A percentile compares a stretch with the other conserved stretches of the same genome.
Conservation (phyloP, 139 green algal species). For the Tetraselmis chui region DNA sequence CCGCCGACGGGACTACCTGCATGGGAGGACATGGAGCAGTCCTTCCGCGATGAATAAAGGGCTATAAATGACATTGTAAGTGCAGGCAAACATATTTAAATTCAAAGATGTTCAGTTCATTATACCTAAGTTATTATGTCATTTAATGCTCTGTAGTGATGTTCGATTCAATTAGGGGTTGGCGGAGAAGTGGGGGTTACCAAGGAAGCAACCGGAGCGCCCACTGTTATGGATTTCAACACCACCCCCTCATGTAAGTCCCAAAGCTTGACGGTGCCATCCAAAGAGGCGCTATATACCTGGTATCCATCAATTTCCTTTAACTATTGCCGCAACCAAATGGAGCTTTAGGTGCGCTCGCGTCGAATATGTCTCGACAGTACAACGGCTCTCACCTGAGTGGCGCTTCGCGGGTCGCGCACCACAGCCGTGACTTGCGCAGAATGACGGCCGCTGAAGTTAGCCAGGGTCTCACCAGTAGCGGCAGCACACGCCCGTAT, state of each 20-base stretch:
- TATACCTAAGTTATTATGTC: no score
- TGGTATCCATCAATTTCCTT: no score
- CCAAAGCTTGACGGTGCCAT: constrained; percentile 54
- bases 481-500: not conserved
- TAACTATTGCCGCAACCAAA: no score
- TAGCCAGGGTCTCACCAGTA: not conserved
- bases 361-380: not conserved
- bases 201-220: constrained; percentile 33
- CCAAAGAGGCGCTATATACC: constrained; percentile 38
- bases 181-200: constrained; percentile 19
- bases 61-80: not conserved
- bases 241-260: constrained; percentile 17
- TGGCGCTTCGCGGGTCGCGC: not conserved
- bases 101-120: not conserved
- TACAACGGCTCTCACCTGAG: not conserved
- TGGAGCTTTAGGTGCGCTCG: not conserved
- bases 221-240: constrained; percentile 17
- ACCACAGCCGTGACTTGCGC: not conserved
- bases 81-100: not conserved
- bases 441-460: not conserved
- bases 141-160: no score
- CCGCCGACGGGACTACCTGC: not conserved
- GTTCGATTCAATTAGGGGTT: no score
- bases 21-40: not conserved
- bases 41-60: not conserved